Base-by-base conservation (phyloP, 768 basidiomycete genomes). In the Pisolithus tinctorius region DNA sequence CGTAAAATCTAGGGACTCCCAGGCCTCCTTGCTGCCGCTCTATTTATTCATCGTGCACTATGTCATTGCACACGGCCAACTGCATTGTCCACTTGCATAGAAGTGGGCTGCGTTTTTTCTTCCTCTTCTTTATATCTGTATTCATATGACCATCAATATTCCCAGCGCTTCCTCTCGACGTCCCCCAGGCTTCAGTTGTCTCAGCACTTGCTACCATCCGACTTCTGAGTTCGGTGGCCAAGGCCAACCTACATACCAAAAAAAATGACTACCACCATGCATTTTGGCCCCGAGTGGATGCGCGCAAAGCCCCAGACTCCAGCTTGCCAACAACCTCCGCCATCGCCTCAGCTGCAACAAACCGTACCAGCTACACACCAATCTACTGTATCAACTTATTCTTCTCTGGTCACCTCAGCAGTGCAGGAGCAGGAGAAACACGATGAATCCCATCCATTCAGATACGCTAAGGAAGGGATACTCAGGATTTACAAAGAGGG, bases 231-330 rank as follows among this genome's bases (percentile, higher is more conserved):
- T n/a, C n/a, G n/a, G n/a, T n/a, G n/a, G n/a, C n/a, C n/a, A n/a
- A n/a, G n/a, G 51, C 50, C 37, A 7, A 47, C 29, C 41, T 45
- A 52, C 54, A 48, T 56, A 51, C 34, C 43, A 9, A 29, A 47
- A 62, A 73, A 69, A 73, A 77, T 77, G 77, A 65, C 77, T 43
- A 64, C 86, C 56, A 75, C 78, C 26, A 86, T 92, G 82, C 89
- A 91, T 67, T 92, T 92, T 75, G 89, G 88, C 62, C 89, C 89
- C 44, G 89, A 92, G 71, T 92, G 89, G 89, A 91, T 92, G 89
- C 82, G 89, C 61, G 79, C 83, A 58, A 90, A 90, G 72, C 80
- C 79, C 55, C 79, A 81, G 51, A 68, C 76, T 43, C 66, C 77
- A 42, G 63, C 76, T 55, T 81, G 76, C 62, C 69, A 74, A 40